Percentiles rank a stretch among this genome's conserved stretches.
phyloP scores from a whole-genome alignment of 805 yeast genomes.

The Pachysolen tannophilus region DNA sequence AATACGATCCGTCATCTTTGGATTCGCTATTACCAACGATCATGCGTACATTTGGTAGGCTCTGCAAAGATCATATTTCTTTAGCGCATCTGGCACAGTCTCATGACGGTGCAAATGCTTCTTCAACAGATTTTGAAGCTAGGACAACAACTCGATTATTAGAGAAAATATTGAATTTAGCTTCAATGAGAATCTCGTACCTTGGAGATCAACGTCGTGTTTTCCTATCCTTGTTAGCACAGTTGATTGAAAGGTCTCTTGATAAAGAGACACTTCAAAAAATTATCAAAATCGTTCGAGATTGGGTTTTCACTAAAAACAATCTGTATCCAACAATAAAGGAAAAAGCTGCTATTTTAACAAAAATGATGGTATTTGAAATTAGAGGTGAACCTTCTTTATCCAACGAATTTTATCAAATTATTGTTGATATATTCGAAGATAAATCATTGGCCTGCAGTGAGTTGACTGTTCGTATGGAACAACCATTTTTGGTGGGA shows the following conservation, averaged over 20 bases:
- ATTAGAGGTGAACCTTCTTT: constrained; percentile 74
- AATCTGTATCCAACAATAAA: constrained; percentile 91
- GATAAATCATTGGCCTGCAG: constrained; percentile 71
- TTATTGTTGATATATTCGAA: constrained; percentile 81
- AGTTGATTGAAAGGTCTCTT: constrained; percentile 79
- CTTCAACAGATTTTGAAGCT: constrained; percentile 56
- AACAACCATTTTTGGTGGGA: constrained; percentile 92
- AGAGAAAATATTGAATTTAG: constrained; percentile 67
- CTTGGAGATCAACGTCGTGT: constrained; percentile 91
- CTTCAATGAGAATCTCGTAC: constrained; percentile 74
- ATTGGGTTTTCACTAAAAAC: constrained; percentile 80
- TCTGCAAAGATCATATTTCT: constrained; percentile 80
- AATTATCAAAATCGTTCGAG: constrained; percentile 69
- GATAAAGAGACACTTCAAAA: constrained; percentile 69
- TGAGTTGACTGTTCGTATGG: constrained; percentile 90
- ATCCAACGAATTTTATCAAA: constrained; percentile 74
- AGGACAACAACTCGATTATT: constrained; percentile 70
- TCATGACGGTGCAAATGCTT: constrained; percentile 11
- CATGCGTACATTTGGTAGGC: constrained; percentile 81
- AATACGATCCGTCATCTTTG: constrained; percentile 62
- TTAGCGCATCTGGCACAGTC: constrained; percentile 17
- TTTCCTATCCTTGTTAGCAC: constrained; percentile 79
- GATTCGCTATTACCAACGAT: constrained; percentile 70
- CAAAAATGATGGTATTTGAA: constrained; percentile 92
- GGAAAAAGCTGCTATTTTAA: constrained; percentile 89